Conservation (phyloP, 1,139 yeast genomes). For the Martiniozyma asiatica region DNA sequence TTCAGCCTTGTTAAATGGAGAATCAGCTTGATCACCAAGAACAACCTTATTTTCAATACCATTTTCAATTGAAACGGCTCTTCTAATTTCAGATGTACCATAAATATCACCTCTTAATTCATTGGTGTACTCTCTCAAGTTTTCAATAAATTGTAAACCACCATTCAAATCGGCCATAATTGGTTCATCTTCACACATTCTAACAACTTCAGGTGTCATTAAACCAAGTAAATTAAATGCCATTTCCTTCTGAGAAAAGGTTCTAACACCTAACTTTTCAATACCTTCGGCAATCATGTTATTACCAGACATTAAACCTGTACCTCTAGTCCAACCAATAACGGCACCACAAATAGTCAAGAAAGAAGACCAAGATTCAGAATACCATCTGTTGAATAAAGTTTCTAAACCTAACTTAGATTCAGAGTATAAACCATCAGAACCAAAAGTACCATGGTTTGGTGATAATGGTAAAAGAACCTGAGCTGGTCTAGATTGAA, state of each 20-base stretch:
- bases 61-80: conserved; percentile 90
- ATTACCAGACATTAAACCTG: conserved; percentile 96
- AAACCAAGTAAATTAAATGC: conserved; percentile 95
- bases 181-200: conserved; percentile 86
- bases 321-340: conserved; percentile 99
- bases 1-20: conserved; percentile 63
- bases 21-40: conserved; percentile 82
- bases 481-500: conserved; percentile 97
- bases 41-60: conserved; percentile 88
- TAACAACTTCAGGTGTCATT: conserved; percentile 74
- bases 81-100: conserved; percentile 83
- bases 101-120: conserved; percentile 70
- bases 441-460: conserved; percentile 96
- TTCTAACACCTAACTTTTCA: conserved; percentile 90
- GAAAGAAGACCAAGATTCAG: conserved; percentile 93
- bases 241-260: conserved; percentile 98
- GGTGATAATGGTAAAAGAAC: conserved; percentile 94
- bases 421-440: conserved; percentile 96
- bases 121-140: conserved; percentile 80
- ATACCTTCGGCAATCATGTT: conserved; percentile 96
- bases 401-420: conserved; percentile 93
- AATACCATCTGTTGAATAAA: conserved; percentile 95
- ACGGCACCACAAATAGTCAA: conserved; percentile 96
- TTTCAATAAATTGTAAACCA: conserved; percentile 88
- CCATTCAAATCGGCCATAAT: conserved; percentile 98